Evolutionary conservation across 257 asterid species (phyloP).

Genomic region (Ilex asprella): DNA sequence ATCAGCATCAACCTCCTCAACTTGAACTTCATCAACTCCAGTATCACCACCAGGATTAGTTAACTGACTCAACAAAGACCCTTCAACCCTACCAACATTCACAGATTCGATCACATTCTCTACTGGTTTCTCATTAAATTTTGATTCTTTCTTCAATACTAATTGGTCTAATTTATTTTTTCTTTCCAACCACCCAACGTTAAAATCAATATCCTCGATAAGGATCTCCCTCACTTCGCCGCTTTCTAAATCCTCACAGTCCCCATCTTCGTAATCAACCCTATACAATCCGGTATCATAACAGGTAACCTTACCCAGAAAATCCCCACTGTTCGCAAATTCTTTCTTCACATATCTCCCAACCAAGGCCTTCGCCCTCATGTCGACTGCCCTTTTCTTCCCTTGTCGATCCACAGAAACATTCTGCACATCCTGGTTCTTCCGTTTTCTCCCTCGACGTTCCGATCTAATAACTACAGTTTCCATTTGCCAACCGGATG

Average conservation of each 20-base stretch:
- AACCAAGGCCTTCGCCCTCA: not conserved
- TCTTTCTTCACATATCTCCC: not conserved
- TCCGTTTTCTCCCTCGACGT: not conserved
- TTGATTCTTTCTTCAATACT: constrained; percentile 24
- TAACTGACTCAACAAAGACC: constrained; percentile 9
- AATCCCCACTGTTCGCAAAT: not conserved
- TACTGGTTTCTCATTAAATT: constrained; percentile 19
- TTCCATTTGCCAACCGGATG: not conserved
- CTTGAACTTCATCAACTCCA: constrained; percentile 9
- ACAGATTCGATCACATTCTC: constrained; percentile 14
- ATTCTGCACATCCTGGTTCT: not conserved
- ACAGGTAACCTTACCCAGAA: not conserved
- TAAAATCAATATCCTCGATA: constrained; percentile 46
- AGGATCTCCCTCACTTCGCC: constrained; percentile 15
- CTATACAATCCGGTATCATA: not conserved
- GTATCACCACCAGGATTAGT: constrained; percentile 10
- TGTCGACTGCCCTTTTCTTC: not conserved
- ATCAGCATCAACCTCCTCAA: constrained; percentile 26
- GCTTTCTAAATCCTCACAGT: not conserved
- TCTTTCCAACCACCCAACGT: constrained; percentile 50
- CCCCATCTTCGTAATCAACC: not conserved
- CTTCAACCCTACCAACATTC: constrained; percentile 10
- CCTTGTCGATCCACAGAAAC: not conserved
- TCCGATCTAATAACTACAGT: not conserved
- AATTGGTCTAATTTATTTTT: constrained; percentile 42